Evolutionary conservation across 176 grass and related monocot species (phyloP).

Genomic region (Oryza meridionalis): DNA sequence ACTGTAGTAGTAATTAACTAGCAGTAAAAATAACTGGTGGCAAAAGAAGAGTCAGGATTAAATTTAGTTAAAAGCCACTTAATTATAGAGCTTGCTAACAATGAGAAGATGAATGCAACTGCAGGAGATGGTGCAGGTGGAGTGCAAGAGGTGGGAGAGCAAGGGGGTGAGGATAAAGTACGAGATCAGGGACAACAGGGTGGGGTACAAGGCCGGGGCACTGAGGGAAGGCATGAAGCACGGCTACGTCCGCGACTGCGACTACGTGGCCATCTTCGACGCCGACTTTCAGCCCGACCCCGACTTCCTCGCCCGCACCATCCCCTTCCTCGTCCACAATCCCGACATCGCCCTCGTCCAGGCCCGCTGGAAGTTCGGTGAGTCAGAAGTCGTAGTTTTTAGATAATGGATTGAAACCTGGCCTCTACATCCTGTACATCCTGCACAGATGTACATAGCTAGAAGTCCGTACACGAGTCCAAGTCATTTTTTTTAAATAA

Average conservation of each 20-base stretch:
- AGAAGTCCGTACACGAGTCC: too few species aligned
- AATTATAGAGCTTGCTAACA: not conserved
- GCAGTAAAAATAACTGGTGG: not conserved
- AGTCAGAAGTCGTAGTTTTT: not conserved
- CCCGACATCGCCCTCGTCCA: constrained; percentile 80
- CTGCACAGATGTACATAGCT: too few species aligned
- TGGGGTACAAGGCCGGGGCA: constrained; percentile 95
- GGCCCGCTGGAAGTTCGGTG: constrained; percentile 83
- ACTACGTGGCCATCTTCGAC: constrained; percentile 84
- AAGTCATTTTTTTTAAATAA: too few species aligned
- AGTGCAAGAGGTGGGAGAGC: constrained; percentile 68
- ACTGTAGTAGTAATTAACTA: not conserved
- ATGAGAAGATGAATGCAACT: not conserved
- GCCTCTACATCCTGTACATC: too few species aligned
- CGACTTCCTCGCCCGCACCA: constrained; percentile 64
- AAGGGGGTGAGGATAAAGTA: constrained; percentile 89
- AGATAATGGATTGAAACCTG: too few species aligned
- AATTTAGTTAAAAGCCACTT: too few species aligned
- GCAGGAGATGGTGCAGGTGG: constrained; percentile 72
- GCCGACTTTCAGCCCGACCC: constrained; percentile 94
- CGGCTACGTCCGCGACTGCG: constrained; percentile 69
- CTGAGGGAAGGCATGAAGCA: constrained; percentile 87
- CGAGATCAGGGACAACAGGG: constrained; percentile 73
- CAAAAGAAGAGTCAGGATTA: not conserved
- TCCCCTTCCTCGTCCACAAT: constrained; percentile 90